Base-by-base conservation (phyloP, 768 basidiomycete genomes). In the Rhodotorula kratochvilovae region DNA sequence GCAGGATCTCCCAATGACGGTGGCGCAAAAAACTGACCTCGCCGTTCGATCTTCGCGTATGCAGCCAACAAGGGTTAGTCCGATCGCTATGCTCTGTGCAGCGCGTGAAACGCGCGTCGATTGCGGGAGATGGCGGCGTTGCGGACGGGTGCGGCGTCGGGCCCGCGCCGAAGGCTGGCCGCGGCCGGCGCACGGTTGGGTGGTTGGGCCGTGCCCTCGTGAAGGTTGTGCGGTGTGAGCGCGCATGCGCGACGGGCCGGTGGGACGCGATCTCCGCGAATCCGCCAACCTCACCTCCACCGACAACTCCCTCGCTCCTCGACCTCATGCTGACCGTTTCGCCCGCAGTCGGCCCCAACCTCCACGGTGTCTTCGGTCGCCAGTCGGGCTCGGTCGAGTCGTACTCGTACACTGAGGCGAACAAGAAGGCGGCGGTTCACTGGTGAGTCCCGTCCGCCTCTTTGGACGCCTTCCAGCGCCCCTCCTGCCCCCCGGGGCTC, bases 391-490 rank as follows among this genome's bases (percentile, higher is more conserved):
- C 90, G 78, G 91, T 84, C 35, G 87, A 89, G 31, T 89, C 88
- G 63, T 98, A 84, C 87, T 88, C 89, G 50, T 75, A 70, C 84
- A 94, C 94, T 61, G 86, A 91, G 56, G 94, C 94, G 77, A 97
- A 97, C 83, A 84, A 96, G 67, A 93, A 89, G 86, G 97, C 97
- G 86, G 93, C 88, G 64, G 85, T 98, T 70, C 82, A 81, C 53
- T 97, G 95, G 93, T 79, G 46, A 63, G 78, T 72, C 17, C 27
- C 13, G 12, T 8, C 25, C 16, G 36, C 43, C 8, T 63, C 1
- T 58, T 21, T 15, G 36, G 8, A 17, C 36, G 31, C 23, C 29
- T 45, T 35, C 35, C 61, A 5, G 13, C 23, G 2, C 13, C 61
- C 35, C 35, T 39, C 21, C 10, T 5, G 2, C 17, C 5, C 17